Conservation (phyloP, 164 flowering plant genomes). For the Nymphaea colorata region DNA sequence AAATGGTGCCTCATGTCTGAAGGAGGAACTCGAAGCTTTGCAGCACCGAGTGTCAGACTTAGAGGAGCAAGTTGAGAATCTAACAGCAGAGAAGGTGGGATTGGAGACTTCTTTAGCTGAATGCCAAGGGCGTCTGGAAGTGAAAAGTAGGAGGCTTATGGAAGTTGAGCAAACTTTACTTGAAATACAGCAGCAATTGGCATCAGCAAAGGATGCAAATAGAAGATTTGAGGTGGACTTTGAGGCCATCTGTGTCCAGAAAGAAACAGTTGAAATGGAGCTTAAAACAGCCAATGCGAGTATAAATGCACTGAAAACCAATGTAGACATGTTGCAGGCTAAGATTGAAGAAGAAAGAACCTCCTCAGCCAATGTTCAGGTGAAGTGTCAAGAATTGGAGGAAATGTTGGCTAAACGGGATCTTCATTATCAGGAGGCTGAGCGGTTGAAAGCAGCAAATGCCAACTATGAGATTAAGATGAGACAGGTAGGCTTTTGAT, state of each 20-base stretch:
- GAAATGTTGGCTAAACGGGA: slow-evolving; percentile 33
- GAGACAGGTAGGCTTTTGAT: slow-evolving; percentile 39
- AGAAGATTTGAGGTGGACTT: slow-evolving; percentile 15
- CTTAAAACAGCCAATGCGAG: slow-evolving; percentile 37
- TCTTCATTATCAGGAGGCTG: slow-evolving; percentile 17
- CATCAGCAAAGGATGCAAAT: slow-evolving; percentile 30
- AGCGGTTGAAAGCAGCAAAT: slow-evolving; percentile 17
- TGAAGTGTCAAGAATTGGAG: slow-evolving; percentile 41
- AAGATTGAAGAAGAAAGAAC: slow-evolving; percentile 40
- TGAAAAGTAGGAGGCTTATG: slow-evolving; percentile 22
- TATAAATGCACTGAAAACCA: slow-evolving; percentile 24
- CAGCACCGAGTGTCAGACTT: slow-evolving; percentile 25
- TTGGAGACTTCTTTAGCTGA: slow-evolving; percentile 30
- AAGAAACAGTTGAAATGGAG: slow-evolving; percentile 31
- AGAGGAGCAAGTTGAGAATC: slow-evolving; percentile 26
- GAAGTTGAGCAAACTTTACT: slow-evolving; percentile 39
- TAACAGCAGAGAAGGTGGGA: slow-evolving; percentile 37
- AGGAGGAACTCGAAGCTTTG: slow-evolving; percentile 30
- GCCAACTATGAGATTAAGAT: slow-evolving; percentile 37
- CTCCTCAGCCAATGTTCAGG: slow-evolving; percentile 24
- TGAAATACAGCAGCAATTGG: slow-evolving; percentile 38
- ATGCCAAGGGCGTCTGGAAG: slow-evolving; percentile 23
- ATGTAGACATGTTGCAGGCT: slow-evolving; percentile 34
- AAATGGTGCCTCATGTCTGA: neutral
- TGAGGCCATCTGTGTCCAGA: slow-evolving; percentile 9